A percentile compares a stretch with the other conserved stretches of the same genome.
Conservation (phyloP, 345 rosid species). For the Rhizophora mangle region DNA sequence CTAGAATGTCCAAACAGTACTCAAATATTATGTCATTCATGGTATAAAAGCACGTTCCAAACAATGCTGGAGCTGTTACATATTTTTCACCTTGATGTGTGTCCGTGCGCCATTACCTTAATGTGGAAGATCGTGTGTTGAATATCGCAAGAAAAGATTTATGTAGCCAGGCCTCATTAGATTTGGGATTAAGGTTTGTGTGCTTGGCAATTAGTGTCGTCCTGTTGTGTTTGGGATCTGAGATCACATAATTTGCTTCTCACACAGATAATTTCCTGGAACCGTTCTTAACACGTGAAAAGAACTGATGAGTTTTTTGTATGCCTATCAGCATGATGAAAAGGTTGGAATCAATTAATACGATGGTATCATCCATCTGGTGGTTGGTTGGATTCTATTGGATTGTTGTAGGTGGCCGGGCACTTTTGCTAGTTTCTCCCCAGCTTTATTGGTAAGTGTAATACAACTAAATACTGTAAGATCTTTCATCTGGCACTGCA, state of each 20-base stretch:
- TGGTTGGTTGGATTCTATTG: slow-evolving; percentile 54
- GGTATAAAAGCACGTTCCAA: too few species aligned
- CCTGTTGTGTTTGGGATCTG: too few species aligned
- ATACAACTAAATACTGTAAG: not conserved
- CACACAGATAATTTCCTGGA: not conserved
- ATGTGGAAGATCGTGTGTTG: not conserved
- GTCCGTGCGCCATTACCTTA: not conserved
- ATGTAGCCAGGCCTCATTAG: too few species aligned
- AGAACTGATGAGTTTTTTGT: not conserved
- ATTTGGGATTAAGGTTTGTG: not conserved
- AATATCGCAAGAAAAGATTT: not conserved
- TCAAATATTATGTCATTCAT: too few species aligned
- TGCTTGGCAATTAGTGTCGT: not conserved
- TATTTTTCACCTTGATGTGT: not conserved
- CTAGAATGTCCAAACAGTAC: too few species aligned
- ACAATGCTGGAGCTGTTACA: not conserved
- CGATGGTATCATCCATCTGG: slow-evolving; percentile 38
- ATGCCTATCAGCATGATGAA: slow-evolving; percentile 31
- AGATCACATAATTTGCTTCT: not conserved
- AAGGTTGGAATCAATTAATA: slow-evolving; percentile 39
- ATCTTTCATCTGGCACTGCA: not conserved
- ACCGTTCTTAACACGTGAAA: not conserved
- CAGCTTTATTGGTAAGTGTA: slow-evolving; percentile 42
- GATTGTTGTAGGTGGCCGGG: slow-evolving; percentile 42
- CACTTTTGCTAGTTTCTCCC: slow-evolving; percentile 38